These are phyloP conservation scores for Linnemannia hyalina DNA, from an alignment of 192 early-diverging fungal genomes.

Conservation along the genomic window DNA sequence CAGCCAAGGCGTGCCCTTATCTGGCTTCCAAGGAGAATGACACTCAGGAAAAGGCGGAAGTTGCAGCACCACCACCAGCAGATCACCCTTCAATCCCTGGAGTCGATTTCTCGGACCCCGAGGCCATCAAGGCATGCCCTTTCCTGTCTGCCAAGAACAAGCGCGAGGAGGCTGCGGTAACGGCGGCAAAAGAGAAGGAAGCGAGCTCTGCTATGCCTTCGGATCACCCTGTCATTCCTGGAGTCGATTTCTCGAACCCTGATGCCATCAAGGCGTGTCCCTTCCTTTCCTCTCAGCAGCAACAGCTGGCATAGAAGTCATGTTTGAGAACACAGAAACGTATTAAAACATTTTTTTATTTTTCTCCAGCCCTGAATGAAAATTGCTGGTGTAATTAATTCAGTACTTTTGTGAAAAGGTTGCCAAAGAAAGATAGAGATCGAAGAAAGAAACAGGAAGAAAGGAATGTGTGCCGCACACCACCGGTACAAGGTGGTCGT, in stretches of 20 bases:
- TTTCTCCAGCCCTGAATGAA: too few species aligned
- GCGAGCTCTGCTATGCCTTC: conserved; percentile 4
- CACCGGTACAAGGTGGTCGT: not conserved
- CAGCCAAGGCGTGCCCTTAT: conserved; percentile 41
- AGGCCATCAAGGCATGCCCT: conserved; percentile 32
- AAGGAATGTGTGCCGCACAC: not conserved
- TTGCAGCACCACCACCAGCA: not conserved
- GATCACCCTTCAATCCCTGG: conserved; percentile 30
- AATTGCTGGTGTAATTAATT: too few species aligned
- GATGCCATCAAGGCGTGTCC: conserved; percentile 44
- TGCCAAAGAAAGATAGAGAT: not conserved
- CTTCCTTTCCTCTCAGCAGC: conserved; percentile 25
- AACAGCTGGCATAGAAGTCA: not conserved
- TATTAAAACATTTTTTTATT: not conserved
- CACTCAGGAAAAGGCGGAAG: not conserved
- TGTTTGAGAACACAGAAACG: not conserved
- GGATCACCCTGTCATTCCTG: conserved; percentile 48
- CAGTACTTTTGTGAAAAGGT: too few species aligned
- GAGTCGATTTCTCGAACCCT: conserved; percentile 41
- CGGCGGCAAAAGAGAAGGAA: not conserved
- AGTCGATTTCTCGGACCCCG: conserved; percentile 30
- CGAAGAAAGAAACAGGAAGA: not conserved
- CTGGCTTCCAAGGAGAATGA: conserved; percentile 23
- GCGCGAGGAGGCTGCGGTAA: not conserved
- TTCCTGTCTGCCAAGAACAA: conserved; percentile 27